Evolutionary conservation across 2,329 filamentous ascomycete species (phyloP).

Genomic region (Furcasterigmium furcatum): DNA sequence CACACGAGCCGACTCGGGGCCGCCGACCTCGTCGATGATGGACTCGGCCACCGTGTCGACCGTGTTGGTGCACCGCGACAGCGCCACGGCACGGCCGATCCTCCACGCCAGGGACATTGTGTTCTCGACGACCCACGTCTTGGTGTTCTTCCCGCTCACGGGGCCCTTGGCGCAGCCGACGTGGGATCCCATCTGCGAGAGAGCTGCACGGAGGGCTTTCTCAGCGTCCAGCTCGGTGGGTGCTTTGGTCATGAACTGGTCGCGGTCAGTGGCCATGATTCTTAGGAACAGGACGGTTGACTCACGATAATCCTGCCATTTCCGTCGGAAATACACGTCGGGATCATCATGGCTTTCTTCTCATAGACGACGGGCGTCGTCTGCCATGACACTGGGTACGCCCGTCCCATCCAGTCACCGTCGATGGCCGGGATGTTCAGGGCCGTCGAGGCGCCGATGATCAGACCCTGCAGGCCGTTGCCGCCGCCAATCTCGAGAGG

Average conservation of each 20-base stretch:
- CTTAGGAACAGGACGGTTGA: too few species aligned
- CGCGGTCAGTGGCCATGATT: constrained; percentile 7
- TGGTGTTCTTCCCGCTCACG: constrained; percentile 24
- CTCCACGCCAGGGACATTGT: constrained; percentile 34
- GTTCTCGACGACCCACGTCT: constrained; percentile 26
- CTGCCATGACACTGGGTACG: not conserved
- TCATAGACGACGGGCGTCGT: too few species aligned
- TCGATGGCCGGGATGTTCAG: constrained; percentile 31
- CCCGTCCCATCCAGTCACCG: constrained; percentile 32
- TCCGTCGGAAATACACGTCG: too few species aligned
- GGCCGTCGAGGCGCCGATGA: constrained; percentile 27
- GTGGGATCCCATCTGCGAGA: constrained; percentile 21
- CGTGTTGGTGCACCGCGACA: constrained; percentile 36
- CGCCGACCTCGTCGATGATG: constrained; percentile 34
- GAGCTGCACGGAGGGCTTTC: constrained; percentile 17
- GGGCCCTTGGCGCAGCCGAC: constrained; percentile 28
- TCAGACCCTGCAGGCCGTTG: constrained; percentile 42
- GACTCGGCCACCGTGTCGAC: constrained; percentile 34
- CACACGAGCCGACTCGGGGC: constrained; percentile 15
- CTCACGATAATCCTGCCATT: too few species aligned
- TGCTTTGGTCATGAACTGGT: too few species aligned
- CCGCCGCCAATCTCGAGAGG: constrained; percentile 43
- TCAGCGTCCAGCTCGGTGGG: too few species aligned
- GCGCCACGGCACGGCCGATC: constrained; percentile 45
- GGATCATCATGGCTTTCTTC: too few species aligned